These are phyloP conservation scores for Beauveria sp. DNA, from an alignment of 2,329 filamentous ascomycete genomes.

Conservation along the genomic window DNA sequence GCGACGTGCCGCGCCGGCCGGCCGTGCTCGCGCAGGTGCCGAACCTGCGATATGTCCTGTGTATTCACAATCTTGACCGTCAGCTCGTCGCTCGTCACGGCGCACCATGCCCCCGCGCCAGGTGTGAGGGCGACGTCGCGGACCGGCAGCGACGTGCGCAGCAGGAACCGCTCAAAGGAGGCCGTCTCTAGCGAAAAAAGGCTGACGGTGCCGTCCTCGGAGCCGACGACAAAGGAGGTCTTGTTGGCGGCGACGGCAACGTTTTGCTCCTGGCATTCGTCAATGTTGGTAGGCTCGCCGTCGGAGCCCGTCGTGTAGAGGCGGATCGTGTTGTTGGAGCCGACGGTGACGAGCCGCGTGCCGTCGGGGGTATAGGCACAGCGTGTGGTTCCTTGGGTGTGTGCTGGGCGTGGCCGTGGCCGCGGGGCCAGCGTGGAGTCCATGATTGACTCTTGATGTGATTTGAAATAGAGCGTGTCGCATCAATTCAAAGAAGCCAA, in stretches of 20 bases:
- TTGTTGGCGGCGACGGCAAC: conserved; percentile 68
- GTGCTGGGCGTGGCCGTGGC: conserved; percentile 58
- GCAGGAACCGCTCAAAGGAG: conserved; percentile 71
- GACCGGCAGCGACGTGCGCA: conserved; percentile 77
- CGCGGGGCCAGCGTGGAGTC: conserved; percentile 31
- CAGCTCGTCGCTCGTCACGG: conserved; percentile 93
- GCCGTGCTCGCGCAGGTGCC: conserved; percentile 73
- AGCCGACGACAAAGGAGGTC: conserved; percentile 79
- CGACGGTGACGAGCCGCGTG: conserved; percentile 78
- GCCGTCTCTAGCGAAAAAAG: conserved; percentile 75
- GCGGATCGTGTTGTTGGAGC: conserved; percentile 87
- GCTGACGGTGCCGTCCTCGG: conserved; percentile 93
- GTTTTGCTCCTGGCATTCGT: conserved; percentile 85
- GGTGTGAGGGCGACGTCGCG: conserved; percentile 67
- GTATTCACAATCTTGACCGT: conserved; percentile 84
- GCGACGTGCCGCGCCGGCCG: conserved; percentile 87
- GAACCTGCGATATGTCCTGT: conserved; percentile 66
- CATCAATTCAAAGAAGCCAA: neutral
- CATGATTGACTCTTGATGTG: conserved; percentile 1
- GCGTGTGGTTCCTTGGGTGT: conserved; percentile 81
- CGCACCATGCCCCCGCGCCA: conserved; percentile 76
- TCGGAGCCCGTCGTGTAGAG: conserved; percentile 88
- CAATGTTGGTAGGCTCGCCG: conserved; percentile 86
- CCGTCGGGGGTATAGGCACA: conserved; percentile 88
- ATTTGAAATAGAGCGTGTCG: neutral